Evolutionary conservation across 1,284 basidiomycete species (phyloP).

Genomic region (Naganishia liquefaciens): DNA sequence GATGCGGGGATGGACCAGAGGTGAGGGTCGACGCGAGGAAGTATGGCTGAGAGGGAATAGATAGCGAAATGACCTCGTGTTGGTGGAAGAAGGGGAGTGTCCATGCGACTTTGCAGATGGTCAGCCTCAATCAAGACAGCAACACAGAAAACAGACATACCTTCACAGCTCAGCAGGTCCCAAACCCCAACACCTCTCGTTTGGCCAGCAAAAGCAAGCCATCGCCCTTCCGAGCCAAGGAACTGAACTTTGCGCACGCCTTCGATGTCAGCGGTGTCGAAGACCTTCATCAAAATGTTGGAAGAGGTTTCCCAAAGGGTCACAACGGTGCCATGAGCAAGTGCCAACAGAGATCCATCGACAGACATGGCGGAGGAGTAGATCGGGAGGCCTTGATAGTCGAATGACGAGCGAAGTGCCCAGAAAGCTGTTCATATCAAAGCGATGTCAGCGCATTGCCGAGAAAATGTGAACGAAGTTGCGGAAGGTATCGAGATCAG

Average conservation of each 20-base stretch:
- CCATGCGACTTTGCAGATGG: conserved; percentile 55
- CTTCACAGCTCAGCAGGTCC: conserved; percentile 73
- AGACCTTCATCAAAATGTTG: conserved; percentile 65
- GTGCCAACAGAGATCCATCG: conserved; percentile 81
- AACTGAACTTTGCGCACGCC: conserved; percentile 48
- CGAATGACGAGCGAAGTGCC: conserved; percentile 69
- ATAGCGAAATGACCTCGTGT: conserved; percentile 65
- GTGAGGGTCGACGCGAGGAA: conserved; percentile 11
- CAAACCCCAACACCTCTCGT: conserved; percentile 66
- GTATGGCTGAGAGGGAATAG: conserved; percentile 57
- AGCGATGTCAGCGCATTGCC: conserved; percentile 10
- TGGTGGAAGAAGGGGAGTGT: conserved; percentile 42
- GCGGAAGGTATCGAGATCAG: conserved; percentile 40
- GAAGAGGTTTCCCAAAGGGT: conserved; percentile 75
- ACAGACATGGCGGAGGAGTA: conserved; percentile 72
- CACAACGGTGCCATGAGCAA: conserved; percentile 69
- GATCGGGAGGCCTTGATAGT: conserved; percentile 69
- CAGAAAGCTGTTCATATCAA: conserved; percentile 64
- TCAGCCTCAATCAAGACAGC: conserved; percentile 53
- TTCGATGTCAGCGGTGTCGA: conserved; percentile 54
- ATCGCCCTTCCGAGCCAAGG: conserved; percentile 53
- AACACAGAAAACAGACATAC: conserved; percentile 55
- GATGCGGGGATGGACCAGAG: not conserved
- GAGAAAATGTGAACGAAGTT: conserved; percentile 12
- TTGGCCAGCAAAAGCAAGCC: conserved; percentile 61